phyloP scores from a whole-genome alignment of 768 basidiomycete species.

The Mycena capillaripes region DNA sequence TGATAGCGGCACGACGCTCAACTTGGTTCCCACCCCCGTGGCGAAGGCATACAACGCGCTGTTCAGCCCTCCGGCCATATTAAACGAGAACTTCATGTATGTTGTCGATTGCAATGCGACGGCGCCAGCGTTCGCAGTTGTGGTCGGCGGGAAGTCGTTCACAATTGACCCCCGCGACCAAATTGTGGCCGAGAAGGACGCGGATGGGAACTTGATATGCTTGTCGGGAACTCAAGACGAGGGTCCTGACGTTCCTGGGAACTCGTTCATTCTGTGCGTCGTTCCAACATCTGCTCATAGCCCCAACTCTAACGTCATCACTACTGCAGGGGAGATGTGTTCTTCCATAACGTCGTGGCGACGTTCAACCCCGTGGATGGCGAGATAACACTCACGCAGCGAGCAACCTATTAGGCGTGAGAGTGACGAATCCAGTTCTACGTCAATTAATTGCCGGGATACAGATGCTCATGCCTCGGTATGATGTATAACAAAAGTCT shows the following conservation, averaged over 20 bases:
- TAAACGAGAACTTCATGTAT: slow-evolving; percentile 18
- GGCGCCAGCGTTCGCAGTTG: slow-evolving; percentile 35
- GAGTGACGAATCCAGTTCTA: not conserved
- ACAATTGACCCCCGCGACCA: slow-evolving; percentile 33
- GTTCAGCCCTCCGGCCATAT: slow-evolving; percentile 34
- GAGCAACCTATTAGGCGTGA: slow-evolving; percentile 31
- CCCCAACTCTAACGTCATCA: not conserved
- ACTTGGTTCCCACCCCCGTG: slow-evolving; percentile 34
- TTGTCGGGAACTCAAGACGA: slow-evolving; percentile 4
- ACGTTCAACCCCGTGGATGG: slow-evolving; percentile 36
- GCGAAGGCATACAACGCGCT: slow-evolving; percentile 35
- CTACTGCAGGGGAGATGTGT: slow-evolving; percentile 38
- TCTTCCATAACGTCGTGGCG: slow-evolving; percentile 42
- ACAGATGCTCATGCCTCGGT: not conserved
- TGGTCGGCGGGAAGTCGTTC: slow-evolving; percentile 35
- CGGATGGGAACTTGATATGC: slow-evolving; percentile 12
- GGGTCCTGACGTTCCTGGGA: slow-evolving; percentile 1
- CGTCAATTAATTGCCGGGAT: not conserved
- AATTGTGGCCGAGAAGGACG: slow-evolving; percentile 23
- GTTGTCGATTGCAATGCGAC: slow-evolving; percentile 34
- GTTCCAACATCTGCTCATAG: not conserved
- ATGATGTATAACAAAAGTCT: not conserved
- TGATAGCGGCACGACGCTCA: slow-evolving; percentile 36
- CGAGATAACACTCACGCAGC: slow-evolving; percentile 37
- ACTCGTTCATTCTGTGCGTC: slow-evolving; percentile 36